Conservation (phyloP, 768 basidiomycete species). For the Lyophyllum shimeji region DNA sequence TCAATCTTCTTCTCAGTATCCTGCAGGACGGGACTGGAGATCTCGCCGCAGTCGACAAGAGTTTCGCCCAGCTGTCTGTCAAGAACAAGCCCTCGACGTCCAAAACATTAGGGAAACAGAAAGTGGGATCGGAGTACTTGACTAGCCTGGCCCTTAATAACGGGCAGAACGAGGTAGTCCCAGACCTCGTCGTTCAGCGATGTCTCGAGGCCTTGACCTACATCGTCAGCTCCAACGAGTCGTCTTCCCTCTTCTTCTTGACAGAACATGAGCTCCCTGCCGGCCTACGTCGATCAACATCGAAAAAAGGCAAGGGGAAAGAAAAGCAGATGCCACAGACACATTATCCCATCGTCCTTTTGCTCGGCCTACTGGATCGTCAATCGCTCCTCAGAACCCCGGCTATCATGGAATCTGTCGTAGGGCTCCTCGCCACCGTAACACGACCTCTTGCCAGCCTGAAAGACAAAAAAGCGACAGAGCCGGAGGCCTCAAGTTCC, state of each 20-base stretch:
- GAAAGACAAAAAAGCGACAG: slow-evolving; percentile 44
- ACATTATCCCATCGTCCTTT: slow-evolving; percentile 88
- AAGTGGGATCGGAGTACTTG: slow-evolving; percentile 51
- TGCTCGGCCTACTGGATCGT: slow-evolving; percentile 86
- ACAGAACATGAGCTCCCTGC: slow-evolving; percentile 89
- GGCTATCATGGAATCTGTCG: slow-evolving; percentile 91
- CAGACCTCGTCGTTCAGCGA: slow-evolving; percentile 91
- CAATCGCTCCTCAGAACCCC: slow-evolving; percentile 84
- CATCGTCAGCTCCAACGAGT: slow-evolving; percentile 83
- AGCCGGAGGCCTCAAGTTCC: slow-evolving; percentile 19
- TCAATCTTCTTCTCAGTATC: slow-evolving; percentile 92
- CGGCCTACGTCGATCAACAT: slow-evolving; percentile 65
- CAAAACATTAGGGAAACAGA: slow-evolving; percentile 73
- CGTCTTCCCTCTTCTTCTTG: slow-evolving; percentile 90
- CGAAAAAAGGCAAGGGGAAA: slow-evolving; percentile 94
- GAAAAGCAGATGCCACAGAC: slow-evolving; percentile 81
- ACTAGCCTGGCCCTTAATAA: slow-evolving; percentile 48
- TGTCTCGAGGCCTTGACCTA: slow-evolving; percentile 89
- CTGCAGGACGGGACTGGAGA: slow-evolving; percentile 95
- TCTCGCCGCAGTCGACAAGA: slow-evolving; percentile 87
- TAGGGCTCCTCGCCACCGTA: slow-evolving; percentile 82
- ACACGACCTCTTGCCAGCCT: slow-evolving; percentile 78
- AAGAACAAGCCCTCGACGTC: slow-evolving; percentile 53
- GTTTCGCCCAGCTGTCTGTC: slow-evolving; percentile 89
- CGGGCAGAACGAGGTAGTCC: slow-evolving; percentile 76